phyloP scores from a whole-genome alignment of 1,284 basidiomycete species.

The Trametes pubescens region DNA sequence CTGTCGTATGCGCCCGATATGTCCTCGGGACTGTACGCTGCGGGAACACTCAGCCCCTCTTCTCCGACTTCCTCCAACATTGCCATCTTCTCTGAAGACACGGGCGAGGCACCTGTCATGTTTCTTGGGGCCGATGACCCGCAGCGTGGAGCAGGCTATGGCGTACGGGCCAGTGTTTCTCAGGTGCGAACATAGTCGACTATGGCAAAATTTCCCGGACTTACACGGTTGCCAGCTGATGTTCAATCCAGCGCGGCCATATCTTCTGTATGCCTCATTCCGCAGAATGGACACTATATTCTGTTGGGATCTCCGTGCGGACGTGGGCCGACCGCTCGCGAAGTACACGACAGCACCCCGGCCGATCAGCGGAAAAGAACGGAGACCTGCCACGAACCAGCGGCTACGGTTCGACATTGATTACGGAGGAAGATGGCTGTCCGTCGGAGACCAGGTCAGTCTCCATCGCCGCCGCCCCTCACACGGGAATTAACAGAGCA shows the following conservation, averaged over 20 bases:
- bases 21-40: slow-evolving; percentile 73
- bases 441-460: slow-evolving; percentile 76
- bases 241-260: slow-evolving; percentile 79
- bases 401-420: slow-evolving; percentile 83
- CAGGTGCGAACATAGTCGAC: slow-evolving; percentile 58
- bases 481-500: slow-evolving; percentile 14
- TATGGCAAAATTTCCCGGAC: slow-evolving; percentile 6
- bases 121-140: slow-evolving; percentile 57
- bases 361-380: slow-evolving; percentile 19
- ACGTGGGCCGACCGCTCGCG: slow-evolving; percentile 57
- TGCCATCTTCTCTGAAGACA: slow-evolving; percentile 75
- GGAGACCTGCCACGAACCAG: slow-evolving; percentile 71
- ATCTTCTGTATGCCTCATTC: slow-evolving; percentile 82
- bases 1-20: slow-evolving; percentile 76
- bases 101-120: slow-evolving; percentile 61
- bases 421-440: slow-evolving; percentile 70
- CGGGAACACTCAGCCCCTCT: slow-evolving; percentile 66
- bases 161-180: slow-evolving; percentile 68
- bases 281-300: slow-evolving; percentile 72
- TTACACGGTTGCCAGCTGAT: slow-evolving; percentile 59
- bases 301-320: slow-evolving; percentile 81
- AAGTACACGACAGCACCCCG: slow-evolving; percentile 43
- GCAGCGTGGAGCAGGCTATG: slow-evolving; percentile 41
- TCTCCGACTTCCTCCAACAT: slow-evolving; percentile 67
- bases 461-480: slow-evolving; percentile 9